phyloP scores from a whole-genome alignment of 768 basidiomycete genomes.

The Symmetrospora coprosmae region DNA sequence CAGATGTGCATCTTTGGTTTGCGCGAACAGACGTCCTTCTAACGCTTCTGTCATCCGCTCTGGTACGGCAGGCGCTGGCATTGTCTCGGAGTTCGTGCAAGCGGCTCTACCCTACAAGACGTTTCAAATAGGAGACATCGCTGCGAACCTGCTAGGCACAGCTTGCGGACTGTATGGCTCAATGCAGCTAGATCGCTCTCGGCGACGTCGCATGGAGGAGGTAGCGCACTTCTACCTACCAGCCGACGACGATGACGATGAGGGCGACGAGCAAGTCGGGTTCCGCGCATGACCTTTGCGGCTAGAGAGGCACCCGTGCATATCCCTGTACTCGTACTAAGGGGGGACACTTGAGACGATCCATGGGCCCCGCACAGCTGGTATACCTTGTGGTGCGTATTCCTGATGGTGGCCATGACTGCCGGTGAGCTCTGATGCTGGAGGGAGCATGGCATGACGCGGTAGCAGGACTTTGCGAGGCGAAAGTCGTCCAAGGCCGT shows the following conservation, averaged over 20 bases:
- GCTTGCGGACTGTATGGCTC: constrained; percentile 13
- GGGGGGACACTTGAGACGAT: too few species aligned
- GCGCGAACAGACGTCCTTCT: neutral
- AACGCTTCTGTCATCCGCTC: too few species aligned
- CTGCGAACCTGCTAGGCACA: constrained; percentile 29
- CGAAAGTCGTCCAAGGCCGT: too few species aligned
- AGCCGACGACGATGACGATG: neutral
- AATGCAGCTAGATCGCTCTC: neutral
- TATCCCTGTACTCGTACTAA: too few species aligned
- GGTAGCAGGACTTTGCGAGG: too few species aligned
- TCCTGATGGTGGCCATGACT: too few species aligned
- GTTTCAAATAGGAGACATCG: constrained; percentile 29
- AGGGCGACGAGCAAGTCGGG: neutral
- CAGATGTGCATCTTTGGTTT: too few species aligned
- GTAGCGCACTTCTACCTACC: constrained; percentile 35
- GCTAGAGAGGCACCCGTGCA: too few species aligned
- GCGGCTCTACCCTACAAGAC: constrained; percentile 30
- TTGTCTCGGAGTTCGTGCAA: constrained; percentile 29
- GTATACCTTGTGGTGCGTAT: too few species aligned
- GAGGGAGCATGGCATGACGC: too few species aligned
- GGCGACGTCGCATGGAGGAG: constrained; percentile 3
- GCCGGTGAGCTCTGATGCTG: too few species aligned
- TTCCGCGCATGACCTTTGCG: neutral
- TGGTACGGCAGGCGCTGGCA: constrained; percentile 13
- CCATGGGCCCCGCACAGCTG: too few species aligned